Evolutionary conservation across 2,329 filamentous ascomycete species (phyloP).

Genomic region (Elsinoe ampelina): DNA sequence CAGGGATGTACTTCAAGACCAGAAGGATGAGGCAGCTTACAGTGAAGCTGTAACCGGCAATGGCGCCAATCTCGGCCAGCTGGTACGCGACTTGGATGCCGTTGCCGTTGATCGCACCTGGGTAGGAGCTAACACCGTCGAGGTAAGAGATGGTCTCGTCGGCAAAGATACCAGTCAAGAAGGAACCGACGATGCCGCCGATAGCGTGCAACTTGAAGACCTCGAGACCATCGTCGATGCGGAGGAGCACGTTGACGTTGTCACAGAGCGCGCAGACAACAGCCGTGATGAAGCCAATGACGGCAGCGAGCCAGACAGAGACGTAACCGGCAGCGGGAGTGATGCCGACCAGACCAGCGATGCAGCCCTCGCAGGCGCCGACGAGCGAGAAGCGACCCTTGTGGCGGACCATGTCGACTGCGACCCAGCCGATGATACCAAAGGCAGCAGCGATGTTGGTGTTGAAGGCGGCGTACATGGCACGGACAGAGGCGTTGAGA

Average conservation of each 20-base stretch:
- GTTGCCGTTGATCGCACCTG: constrained; percentile 46
- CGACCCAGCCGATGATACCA: constrained; percentile 46
- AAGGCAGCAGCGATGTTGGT: constrained; percentile 48
- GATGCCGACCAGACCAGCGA: constrained; percentile 49
- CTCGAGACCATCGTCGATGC: constrained; percentile 50
- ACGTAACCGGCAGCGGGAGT: constrained; percentile 33
- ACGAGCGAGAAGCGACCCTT: constrained; percentile 47
- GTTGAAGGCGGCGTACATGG: constrained; percentile 49
- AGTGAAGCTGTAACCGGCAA: constrained; percentile 44
- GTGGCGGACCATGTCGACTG: constrained; percentile 44
- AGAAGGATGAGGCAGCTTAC: constrained; percentile 44
- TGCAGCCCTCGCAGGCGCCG: constrained; percentile 49
- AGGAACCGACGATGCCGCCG: constrained; percentile 49
- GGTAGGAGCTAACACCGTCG: constrained; percentile 41
- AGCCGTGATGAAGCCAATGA: constrained; percentile 48
- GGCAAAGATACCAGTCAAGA: constrained; percentile 51
- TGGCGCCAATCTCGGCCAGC: constrained; percentile 47
- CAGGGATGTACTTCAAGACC: constrained; percentile 46
- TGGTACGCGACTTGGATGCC: constrained; percentile 48
- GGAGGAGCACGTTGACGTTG: constrained; percentile 45
- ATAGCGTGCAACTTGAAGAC: constrained; percentile 52
- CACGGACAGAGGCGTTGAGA: constrained; percentile 44
- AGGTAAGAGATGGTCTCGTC: constrained; percentile 39
- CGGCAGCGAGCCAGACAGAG: constrained; percentile 43
- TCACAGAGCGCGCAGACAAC: constrained; percentile 42